Evolutionary conservation across 805 yeast genomes (phyloP).

Genomic region (Hanseniaspora valbyensis): DNA sequence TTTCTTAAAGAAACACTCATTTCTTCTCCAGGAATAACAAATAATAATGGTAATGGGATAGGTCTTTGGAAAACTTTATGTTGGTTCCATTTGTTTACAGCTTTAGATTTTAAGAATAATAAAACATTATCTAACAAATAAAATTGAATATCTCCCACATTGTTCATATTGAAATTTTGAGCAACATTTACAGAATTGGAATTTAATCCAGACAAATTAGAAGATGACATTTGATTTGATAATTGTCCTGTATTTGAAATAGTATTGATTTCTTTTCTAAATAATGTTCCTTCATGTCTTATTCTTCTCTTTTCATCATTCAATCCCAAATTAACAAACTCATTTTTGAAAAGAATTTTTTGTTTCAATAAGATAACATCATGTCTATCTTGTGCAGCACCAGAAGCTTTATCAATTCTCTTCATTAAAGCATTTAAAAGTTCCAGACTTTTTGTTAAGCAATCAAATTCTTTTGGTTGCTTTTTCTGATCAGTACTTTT

Average conservation of each 20-base stretch:
- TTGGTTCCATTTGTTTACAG: conserved; percentile 81
- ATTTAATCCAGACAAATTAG: conserved; percentile 11
- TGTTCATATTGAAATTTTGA: conserved; percentile 9
- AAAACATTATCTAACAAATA: conserved; percentile 83
- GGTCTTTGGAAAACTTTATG: conserved; percentile 86
- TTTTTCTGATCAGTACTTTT: conserved; percentile 75
- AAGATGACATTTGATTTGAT: neutral
- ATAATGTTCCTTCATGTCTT: conserved; percentile 31
- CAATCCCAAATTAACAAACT: conserved; percentile 73
- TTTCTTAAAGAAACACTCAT: conserved; percentile 46
- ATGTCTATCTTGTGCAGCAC: conserved; percentile 87
- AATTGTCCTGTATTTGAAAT: neutral
- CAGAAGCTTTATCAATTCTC: conserved; percentile 70
- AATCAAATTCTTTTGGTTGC: conserved; percentile 35
- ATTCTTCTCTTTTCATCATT: conserved; percentile 72
- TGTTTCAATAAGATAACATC: conserved; percentile 79
- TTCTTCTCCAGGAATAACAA: conserved; percentile 67
- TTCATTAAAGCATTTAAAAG: conserved; percentile 64
- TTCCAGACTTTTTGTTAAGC: conserved; percentile 61
- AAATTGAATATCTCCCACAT: conserved; percentile 61
- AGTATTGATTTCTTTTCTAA: conserved; percentile 25
- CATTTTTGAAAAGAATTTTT: conserved; percentile 70
- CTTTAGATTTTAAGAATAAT: conserved; percentile 72
- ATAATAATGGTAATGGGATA: conserved; percentile 66
- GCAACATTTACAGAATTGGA: conserved; percentile 22